Percentiles rank a stretch among this genome's conserved stretches.
These are phyloP conservation scores for Dendrocalamus sinicus DNA, from an alignment of 176 grass and related monocot genomes.

Conservation along the genomic window DNA sequence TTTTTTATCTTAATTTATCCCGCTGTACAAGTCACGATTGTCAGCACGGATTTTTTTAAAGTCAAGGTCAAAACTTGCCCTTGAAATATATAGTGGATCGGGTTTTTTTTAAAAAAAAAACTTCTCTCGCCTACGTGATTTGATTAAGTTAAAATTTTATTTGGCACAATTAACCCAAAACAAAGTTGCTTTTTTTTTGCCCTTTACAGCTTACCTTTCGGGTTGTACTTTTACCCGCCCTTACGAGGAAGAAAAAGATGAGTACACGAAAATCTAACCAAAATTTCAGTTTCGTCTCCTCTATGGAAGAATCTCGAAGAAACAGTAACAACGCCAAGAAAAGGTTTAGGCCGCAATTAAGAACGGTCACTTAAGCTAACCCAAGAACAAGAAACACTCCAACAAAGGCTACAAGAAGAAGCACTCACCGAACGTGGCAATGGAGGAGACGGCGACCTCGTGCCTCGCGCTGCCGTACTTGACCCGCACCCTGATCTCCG, in stretches of 20 bases:
- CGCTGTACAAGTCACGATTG: conserved; percentile 4
- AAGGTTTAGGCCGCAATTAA: conserved; percentile 32
- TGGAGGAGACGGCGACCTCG: conserved; percentile 79
- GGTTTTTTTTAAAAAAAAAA: background rate
- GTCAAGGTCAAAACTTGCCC: conserved; percentile 27
- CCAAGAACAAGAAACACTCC: conserved; percentile 23
- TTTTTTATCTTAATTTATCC: background rate
- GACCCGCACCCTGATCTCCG: conserved; percentile 71
- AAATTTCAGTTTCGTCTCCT: conserved; percentile 29
- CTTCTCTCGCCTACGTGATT: background rate
- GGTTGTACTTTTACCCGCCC: background rate
- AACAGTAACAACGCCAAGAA: background rate
- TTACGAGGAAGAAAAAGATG: background rate
- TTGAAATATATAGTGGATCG: background rate
- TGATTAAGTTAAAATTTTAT: background rate
- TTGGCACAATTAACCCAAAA: background rate
- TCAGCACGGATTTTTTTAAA: conserved; percentile 11
- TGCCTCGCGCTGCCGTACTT: conserved; percentile 55
- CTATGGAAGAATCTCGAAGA: background rate
- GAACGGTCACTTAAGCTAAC: conserved; percentile 14
- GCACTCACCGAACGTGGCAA: conserved; percentile 85
- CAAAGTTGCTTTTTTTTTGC: background rate
- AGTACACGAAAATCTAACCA: background rate
- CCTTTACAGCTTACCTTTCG: background rate
- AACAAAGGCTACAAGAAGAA: background rate